Evolutionary conservation across 495 filamentous ascomycete species (phyloP).

Genomic region (Opeltia flavorubescens): DNA sequence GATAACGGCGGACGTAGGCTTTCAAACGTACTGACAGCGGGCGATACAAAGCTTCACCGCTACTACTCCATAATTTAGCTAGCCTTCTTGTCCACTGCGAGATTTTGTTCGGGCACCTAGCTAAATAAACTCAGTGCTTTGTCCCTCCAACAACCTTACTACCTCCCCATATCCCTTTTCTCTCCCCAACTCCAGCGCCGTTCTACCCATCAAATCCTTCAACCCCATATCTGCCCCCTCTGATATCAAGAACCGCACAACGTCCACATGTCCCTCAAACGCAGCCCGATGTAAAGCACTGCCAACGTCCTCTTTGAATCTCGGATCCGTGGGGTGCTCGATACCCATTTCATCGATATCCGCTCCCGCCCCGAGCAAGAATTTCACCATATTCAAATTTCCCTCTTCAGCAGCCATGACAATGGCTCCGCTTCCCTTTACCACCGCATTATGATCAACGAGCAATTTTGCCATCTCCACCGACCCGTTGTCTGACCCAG

Average conservation of each 20-base stretch:
- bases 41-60: background rate
- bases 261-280: slow-evolving; percentile 6
- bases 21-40: too few relatives aligned
- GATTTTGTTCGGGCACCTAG: too few relatives aligned
- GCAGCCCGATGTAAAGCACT: slow-evolving; percentile 14
- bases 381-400: slow-evolving; percentile 19
- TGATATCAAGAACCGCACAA: slow-evolving; percentile 9
- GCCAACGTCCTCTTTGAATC: slow-evolving; percentile 1
- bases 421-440: slow-evolving; percentile 3
- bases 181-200: slow-evolving; percentile 4
- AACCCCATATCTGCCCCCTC: slow-evolving; percentile 9
- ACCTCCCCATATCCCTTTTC: background rate
- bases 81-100: slow-evolving; percentile 17
- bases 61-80: background rate
- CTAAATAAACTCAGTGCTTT: too few relatives aligned
- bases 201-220: slow-evolving; percentile 9
- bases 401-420: slow-evolving; percentile 16
- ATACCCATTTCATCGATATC: background rate
- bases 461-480: background rate
- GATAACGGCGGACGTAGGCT: too few relatives aligned
- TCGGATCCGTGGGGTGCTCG: background rate
- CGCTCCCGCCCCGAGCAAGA: background rate
- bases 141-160: too few relatives aligned
- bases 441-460: slow-evolving; percentile 1
- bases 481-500: background rate